Evolutionary conservation across 768 basidiomycete species (phyloP), one percentile per base, ranked within the genome.

Genomic region (Dentipellis fragilis): DNA sequence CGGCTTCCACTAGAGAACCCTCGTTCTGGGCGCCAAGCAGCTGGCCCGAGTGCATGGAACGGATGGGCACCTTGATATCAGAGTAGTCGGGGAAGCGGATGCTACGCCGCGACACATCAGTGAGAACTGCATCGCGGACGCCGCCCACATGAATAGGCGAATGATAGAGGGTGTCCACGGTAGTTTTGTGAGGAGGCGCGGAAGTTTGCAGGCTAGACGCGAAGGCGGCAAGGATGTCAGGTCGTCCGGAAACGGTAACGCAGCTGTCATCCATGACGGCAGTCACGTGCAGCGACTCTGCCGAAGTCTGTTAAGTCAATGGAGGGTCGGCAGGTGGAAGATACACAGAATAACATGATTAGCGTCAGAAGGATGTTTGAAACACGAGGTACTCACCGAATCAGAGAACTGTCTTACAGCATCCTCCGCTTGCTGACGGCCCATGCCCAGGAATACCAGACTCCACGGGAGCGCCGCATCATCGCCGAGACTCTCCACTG

Each of bases 161-260:
- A 63, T 85, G 84, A 60, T 85, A 85, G 0, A 83, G 71, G 0
- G 77, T 70, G 49, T 76, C 70, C 40, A 84, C 64, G 1, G 71
- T 71, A 1, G 79, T 78, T 49, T 73, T 65, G 57, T 75, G 75
- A 0, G 75, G 66, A 1, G 68, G 59, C 19, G 71, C 70, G 17
- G 62, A 64, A 3, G 67, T 59, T 19, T 73, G 69, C 42, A 80
- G 59, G 7, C 62, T 68, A 14, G 60, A 59, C 7, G 72, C 67
- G 63, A 84, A 83, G 22, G 64, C 63, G 7, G 67, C 63, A 34
- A 85, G 67, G 48, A 73, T 52, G 57, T 80, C 75, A 2, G 83
- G 83, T 50, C 69, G 74, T 21, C 83, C 84, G 2, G 83, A 85
- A 50, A 84, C 67, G 10, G 83, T 83, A 54, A 81, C 68, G 54